Evolutionary conservation across 2,329 filamentous ascomycete genomes (phyloP), one percentile per base, ranked within the genome.

Genomic region (Ilyonectria robusta): DNA sequence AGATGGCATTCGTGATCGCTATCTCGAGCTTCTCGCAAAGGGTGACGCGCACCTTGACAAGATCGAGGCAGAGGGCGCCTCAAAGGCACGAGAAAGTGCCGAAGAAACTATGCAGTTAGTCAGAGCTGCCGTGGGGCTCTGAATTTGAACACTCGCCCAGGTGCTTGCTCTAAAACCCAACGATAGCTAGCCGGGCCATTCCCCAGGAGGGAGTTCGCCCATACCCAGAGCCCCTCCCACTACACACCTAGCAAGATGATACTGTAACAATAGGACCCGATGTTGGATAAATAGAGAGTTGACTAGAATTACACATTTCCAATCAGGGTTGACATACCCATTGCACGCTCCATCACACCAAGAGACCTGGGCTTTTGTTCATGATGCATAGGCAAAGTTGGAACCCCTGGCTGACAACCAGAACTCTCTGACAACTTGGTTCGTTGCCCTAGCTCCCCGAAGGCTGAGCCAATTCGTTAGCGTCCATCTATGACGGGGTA

Each of bases 341-440:
- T 54, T 26, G 4, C 8, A 35, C 44, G 33, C 21, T 63, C 63
- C 67, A 59, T 37, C 23, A 15, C 59, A 15, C 26, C 23, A 15
- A 35, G 13, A 26, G 44, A 62, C 33, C 53, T 62, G 21, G 19
- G 31, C 56, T 58, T 26, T 3, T 50, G 48, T 58, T 75, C 72
- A 90, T 50, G 88, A 90, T 55, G 83, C 86, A 78, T 91, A 91
- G 9, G 88, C 83, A 78, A 90, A 91, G 72, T 83, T 89, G 1
- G 86, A 85, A 7, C 88, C 88, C 67, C 92, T 84, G 68, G 90
- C 91, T 2, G 86, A 84, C n/a, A 93, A 80, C 90, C 91, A 94
- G 76, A 94, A 94, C 33, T 93, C 91, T 65, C 88, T 87, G 3
- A 93, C 88, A 1, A 93, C 84, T 61, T 90, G 86, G 69, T 91